phyloP scores from a whole-genome alignment of 2,329 filamentous ascomycete genomes.

The Colletotrichum sp. region DNA sequence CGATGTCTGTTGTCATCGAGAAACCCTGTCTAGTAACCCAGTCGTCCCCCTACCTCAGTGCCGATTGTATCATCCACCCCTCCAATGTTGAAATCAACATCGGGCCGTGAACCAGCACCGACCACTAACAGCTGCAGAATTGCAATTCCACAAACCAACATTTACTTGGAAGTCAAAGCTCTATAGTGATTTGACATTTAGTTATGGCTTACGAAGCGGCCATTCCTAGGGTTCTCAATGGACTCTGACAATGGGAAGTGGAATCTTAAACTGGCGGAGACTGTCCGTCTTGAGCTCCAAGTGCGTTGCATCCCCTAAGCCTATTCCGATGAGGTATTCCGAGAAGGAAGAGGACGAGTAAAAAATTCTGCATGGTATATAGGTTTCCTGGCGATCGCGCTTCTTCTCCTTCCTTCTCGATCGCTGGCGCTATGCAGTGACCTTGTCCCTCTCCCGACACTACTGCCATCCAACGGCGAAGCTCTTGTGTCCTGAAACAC shows the following conservation, averaged over 20 bases:
- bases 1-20: slow-evolving; percentile 3
- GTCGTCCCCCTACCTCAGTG: not conserved
- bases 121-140: not conserved
- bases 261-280: not conserved
- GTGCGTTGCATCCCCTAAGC: not conserved
- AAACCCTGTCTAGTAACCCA: not conserved
- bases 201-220: not conserved
- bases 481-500: not conserved
- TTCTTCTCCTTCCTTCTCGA: not conserved
- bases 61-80: slow-evolving; percentile 5
- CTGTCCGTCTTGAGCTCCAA: not conserved
- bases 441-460: not conserved
- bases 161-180: not conserved
- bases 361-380: not conserved
- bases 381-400: not conserved
- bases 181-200: not conserved
- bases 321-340: not conserved
- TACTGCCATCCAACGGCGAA: not conserved
- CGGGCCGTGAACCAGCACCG: not conserved
- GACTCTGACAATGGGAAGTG: not conserved
- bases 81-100: slow-evolving; percentile 5
- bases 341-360: not conserved
- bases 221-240: not conserved
- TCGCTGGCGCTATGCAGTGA: not conserved
- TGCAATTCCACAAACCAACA: not conserved